Evolutionary conservation across 352 stramenopile genomes (phyloP), one percentile per base, ranked within the genome.

Genomic region (Phytophthora nicotianae): DNA sequence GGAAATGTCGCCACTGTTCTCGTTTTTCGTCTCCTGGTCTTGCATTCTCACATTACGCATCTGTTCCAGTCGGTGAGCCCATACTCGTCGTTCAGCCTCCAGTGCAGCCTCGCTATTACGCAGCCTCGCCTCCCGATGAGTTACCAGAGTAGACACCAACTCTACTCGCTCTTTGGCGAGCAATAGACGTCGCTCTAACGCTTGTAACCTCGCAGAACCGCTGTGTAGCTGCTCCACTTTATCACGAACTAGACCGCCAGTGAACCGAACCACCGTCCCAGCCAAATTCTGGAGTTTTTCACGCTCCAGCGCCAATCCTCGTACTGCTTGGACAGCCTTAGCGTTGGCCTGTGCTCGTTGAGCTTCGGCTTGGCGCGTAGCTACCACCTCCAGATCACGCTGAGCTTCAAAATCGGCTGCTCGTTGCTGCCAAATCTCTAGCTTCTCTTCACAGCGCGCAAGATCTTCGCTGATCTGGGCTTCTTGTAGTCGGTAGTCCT

Each of bases 51-150:
- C 23, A 47, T 41, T 68, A 37, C 23, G 42, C 60, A 55, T 67
- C 37, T 72, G 61, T 24, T 74, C 58, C 26, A 83, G 19, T 1
- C 59, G 60, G 53, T 76, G 67, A 3, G 47, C 50, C 62, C 71
- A 77, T 21, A 83, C 72, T 17, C 76, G 58, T 13, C 74, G 62
- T 47, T 79, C 73, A 5, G 69, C 72, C 38, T 75, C 73, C 40
- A 91, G 67, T 10, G 81, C 83, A 14, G 83, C 83, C 49, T 91
- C 77, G 45, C 75, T 86, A 48, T 93, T 93, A 1, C 83, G 75
- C 11, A 93, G 41, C 2, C 73, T 65, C 1, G 74, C 76, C 55
- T 91, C 76, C 33, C 79, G 75, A 40, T 89, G 79, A 3, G 69
- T 63, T 3, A 89, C 53, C 3, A 88, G 54, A 2, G 59, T 69